Evolutionary conservation across 306 rosid species (phyloP).

Genomic region (Psophocarpus tetragonolobus): DNA sequence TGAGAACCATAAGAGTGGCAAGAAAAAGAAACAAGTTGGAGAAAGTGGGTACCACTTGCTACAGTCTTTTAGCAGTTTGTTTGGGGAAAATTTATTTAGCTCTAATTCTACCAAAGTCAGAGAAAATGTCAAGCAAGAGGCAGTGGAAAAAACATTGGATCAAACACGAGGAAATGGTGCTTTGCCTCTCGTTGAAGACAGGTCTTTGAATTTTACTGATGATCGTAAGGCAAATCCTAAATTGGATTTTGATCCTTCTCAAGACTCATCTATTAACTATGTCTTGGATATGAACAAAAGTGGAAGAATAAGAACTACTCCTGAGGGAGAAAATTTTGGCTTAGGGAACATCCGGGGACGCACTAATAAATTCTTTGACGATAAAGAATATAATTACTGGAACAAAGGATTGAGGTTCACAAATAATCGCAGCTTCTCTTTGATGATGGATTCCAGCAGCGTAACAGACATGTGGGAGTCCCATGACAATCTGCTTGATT

Average conservation of each 20-base stretch:
- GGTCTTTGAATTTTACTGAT: conserved; percentile 36
- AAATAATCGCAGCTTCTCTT: conserved; percentile 49
- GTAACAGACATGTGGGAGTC: conserved; percentile 56
- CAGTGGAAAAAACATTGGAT: conserved; percentile 35
- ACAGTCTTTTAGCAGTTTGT: conserved; percentile 57
- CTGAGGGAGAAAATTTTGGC: conserved; percentile 34
- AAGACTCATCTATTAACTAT: conserved; percentile 29
- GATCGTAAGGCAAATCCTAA: conserved; percentile 32
- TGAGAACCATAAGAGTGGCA: conserved; percentile 57
- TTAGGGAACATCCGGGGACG: conserved; percentile 37
- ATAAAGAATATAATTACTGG: conserved; percentile 46
- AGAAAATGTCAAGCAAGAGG: conserved; percentile 50
- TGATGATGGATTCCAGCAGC: conserved; percentile 50
- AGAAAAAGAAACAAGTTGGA: conserved; percentile 62
- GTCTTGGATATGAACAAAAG: conserved; percentile 37
- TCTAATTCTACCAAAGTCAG: conserved; percentile 51
- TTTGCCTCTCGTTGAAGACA: conserved; percentile 37
- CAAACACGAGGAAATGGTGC: conserved; percentile 36
- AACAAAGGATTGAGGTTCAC: conserved; percentile 50
- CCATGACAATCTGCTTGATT: conserved; percentile 51
- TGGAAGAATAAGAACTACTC: conserved; percentile 37
- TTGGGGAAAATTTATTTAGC: conserved; percentile 54
- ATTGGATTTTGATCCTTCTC: conserved; percentile 42
- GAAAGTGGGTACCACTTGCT: conserved; percentile 60
- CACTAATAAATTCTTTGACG: conserved; percentile 23